These are phyloP conservation scores for Claviceps monticola DNA, from an alignment of 2,329 filamentous ascomycete species.

Conservation along the genomic window DNA sequence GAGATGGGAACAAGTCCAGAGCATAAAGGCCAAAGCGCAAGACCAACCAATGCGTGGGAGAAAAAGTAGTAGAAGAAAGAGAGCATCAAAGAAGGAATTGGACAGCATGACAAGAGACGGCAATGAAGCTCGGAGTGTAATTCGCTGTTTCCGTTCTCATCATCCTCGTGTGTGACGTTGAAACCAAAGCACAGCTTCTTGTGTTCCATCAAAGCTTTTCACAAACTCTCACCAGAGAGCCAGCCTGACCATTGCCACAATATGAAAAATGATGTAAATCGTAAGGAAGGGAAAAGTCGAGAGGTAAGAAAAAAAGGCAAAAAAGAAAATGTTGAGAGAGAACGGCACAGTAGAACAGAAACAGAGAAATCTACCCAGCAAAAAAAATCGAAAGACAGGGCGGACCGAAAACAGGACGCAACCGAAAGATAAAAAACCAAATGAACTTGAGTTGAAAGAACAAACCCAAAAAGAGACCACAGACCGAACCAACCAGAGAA, in stretches of 20 bases:
- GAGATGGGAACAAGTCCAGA: not conserved
- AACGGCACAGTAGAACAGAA: too few relatives aligned
- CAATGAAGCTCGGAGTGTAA: slow-evolving; percentile 13
- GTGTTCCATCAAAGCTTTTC: slow-evolving; percentile 15
- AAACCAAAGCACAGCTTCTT: slow-evolving; percentile 14
- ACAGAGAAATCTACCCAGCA: too few relatives aligned
- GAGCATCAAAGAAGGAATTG: slow-evolving; percentile 5
- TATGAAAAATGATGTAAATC: slow-evolving; percentile 20
- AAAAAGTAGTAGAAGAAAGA: slow-evolving; percentile 2
- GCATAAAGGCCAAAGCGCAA: not conserved
- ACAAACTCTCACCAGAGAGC: slow-evolving; percentile 13
- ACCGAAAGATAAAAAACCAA: too few relatives aligned
- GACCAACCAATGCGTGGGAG: not conserved
- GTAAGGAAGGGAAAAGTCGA: slow-evolving; percentile 3
- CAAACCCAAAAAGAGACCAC: too few relatives aligned
- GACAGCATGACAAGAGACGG: slow-evolving; percentile 7
- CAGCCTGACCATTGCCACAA: slow-evolving; percentile 24
- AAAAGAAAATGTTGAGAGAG: too few relatives aligned
- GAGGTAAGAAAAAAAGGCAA: not conserved
- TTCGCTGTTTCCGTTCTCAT: not conserved
- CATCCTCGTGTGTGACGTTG: slow-evolving; percentile 5
- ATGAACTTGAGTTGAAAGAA: too few relatives aligned
- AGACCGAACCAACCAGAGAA: too few relatives aligned
- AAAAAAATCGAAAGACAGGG: too few relatives aligned
- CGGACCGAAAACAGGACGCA: too few relatives aligned